Percentiles rank a stretch among this genome's conserved stretches.
phyloP scores from a whole-genome alignment of 768 basidiomycete species.

The Russula lepida region DNA sequence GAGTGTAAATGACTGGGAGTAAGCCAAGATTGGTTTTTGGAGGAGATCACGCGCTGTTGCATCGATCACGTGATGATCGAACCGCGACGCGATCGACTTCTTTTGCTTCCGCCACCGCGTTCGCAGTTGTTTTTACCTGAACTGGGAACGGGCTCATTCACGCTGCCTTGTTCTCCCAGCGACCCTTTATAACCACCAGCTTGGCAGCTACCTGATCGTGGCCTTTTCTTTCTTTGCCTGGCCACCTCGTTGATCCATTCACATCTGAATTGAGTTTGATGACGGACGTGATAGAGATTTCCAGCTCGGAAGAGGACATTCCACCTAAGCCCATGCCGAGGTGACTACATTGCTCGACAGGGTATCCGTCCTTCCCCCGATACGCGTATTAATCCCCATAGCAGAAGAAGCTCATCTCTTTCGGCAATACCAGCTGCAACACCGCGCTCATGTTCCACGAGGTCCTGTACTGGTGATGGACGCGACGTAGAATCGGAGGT shows the following conservation, averaged over 20 bases:
- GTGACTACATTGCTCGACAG: background rate
- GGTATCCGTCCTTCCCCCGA: background rate
- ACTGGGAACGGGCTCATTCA: background rate
- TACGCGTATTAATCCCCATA: background rate
- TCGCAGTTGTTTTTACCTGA: background rate
- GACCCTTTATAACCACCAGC: background rate
- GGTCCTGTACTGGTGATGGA: background rate
- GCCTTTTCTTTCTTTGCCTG: background rate
- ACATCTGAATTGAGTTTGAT: background rate
- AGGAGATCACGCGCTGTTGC: too few species aligned
- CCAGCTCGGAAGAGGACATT: slow-evolving; percentile 3
- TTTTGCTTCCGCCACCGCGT: background rate
- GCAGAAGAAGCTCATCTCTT: slow-evolving; percentile 4
- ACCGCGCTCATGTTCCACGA: background rate
- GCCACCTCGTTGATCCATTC: background rate
- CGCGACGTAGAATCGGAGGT: slow-evolving; percentile 1
- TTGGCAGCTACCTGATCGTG: background rate
- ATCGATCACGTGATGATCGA: background rate
- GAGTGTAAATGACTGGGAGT: too few species aligned
- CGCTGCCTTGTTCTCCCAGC: background rate
- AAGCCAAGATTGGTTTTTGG: too few species aligned
- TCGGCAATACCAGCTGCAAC: background rate
- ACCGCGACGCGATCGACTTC: background rate
- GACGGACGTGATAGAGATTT: background rate
- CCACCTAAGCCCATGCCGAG: background rate